A percentile compares a stretch with the other conserved stretches of the same genome.
Conservation (phyloP, 345 rosid species). For the Murraya koenigii region DNA sequence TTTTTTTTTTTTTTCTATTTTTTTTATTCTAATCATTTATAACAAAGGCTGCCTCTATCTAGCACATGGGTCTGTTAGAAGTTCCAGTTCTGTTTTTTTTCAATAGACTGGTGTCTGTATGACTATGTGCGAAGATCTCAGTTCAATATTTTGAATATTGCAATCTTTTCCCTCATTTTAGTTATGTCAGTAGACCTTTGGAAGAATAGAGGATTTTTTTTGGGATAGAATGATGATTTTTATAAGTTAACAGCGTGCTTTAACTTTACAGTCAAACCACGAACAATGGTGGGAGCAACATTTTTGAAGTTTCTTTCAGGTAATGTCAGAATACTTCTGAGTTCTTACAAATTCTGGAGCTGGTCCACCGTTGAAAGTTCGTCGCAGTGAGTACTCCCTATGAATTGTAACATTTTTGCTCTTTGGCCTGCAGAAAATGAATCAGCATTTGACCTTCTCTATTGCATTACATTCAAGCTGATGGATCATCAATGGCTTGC, state of each 20-base stretch:
- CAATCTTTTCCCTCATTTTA: neutral
- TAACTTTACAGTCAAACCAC: conserved; percentile 73
- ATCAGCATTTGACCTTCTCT: conserved; percentile 89
- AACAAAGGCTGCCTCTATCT: neutral
- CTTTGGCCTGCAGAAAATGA: conserved; percentile 61
- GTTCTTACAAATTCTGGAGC: neutral
- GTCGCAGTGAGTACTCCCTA: neutral
- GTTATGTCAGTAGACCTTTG: neutral
- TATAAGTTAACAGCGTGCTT: conserved; percentile 26
- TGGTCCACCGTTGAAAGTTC: neutral
- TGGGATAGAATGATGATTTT: neutral
- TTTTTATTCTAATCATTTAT: neutral
- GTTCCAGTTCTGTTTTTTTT: neutral
- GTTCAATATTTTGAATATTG: neutral
- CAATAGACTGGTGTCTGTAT: neutral
- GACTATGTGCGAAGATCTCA: neutral
- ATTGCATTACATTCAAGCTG: conserved; percentile 95
- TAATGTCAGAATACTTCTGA: conserved; percentile 22
- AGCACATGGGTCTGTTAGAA: neutral
- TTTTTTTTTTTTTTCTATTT: neutral
- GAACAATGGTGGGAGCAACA: conserved; percentile 72
- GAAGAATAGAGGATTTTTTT: neutral
- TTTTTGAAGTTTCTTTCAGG: conserved; percentile 93
- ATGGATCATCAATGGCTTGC: conserved; percentile 96
- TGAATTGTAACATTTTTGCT: neutral